phyloP scores from a whole-genome alignment of 306 rosid species.

The Dalbergia oliveri region DNA sequence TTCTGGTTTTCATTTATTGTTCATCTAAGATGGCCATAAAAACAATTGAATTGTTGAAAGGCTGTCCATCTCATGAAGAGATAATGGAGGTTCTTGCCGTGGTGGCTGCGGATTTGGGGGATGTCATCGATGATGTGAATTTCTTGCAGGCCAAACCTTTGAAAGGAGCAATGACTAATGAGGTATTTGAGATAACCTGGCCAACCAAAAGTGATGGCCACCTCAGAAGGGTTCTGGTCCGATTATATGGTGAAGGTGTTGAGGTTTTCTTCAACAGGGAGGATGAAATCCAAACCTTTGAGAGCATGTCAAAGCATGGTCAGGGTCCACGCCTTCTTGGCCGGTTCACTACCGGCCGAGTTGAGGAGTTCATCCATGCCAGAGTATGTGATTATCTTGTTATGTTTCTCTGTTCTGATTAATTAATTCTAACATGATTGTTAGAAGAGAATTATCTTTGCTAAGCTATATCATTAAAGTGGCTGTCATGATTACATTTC shows the following conservation, averaged over 20 bases:
- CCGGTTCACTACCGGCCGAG: constrained; percentile 67
- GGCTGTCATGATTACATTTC: background rate
- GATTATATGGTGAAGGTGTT: constrained; percentile 81
- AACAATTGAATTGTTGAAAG: constrained; percentile 58
- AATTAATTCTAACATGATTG: background rate
- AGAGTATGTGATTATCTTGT: constrained; percentile 55
- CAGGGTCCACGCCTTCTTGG: constrained; percentile 89
- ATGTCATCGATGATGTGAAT: constrained; percentile 66
- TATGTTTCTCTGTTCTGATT: background rate
- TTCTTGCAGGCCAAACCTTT: constrained; percentile 59
- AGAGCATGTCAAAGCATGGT: constrained; percentile 73
- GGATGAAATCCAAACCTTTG: constrained; percentile 72
- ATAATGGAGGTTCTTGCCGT: constrained; percentile 63
- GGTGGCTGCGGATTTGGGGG: constrained; percentile 78
- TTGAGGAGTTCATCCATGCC: constrained; percentile 88
- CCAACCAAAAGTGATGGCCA: constrained; percentile 46
- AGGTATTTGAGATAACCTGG: constrained; percentile 77
- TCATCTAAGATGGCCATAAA: constrained; percentile 59
- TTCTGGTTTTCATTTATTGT: constrained; percentile 11
- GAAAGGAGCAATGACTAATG: constrained; percentile 86
- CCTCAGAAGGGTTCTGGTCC: constrained; percentile 64
- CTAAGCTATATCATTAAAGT: background rate
- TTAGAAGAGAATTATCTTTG: background rate
- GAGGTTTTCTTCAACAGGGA: constrained; percentile 83
- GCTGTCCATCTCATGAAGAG: constrained; percentile 57